Percentiles rank a stretch among this genome's conserved stretches.
These are phyloP conservation scores for Xylariaceae sp. DNA, from an alignment of 2,329 filamentous ascomycete species.

Conservation along the genomic window DNA sequence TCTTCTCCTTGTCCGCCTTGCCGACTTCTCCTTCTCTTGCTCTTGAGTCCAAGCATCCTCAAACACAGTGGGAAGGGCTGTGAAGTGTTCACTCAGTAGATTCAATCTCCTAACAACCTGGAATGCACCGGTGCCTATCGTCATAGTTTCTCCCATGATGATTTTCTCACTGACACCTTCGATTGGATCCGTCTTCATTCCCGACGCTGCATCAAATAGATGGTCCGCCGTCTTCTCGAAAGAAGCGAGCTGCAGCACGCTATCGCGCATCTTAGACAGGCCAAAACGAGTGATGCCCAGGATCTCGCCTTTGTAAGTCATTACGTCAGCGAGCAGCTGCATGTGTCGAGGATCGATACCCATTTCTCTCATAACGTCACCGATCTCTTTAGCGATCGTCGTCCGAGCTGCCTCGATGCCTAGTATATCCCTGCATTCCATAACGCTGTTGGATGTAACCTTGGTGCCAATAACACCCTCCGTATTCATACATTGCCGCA, in stretches of 20 bases:
- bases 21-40: constrained; percentile 30
- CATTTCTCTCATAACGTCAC: constrained; percentile 89
- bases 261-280: constrained; percentile 94
- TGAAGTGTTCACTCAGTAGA: constrained; percentile 64
- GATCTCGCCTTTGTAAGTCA: constrained; percentile 98
- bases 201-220: constrained; percentile 90
- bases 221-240: constrained; percentile 99
- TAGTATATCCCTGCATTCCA: constrained; percentile 85
- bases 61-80: constrained; percentile 68
- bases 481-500: constrained; percentile 89
- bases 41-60: constrained; percentile 67
- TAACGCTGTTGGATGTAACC: constrained; percentile 82
- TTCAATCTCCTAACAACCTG: constrained; percentile 82
- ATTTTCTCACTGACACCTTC: constrained; percentile 96
- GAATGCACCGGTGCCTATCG: constrained; percentile 89
- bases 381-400: constrained; percentile 90
- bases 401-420: constrained; percentile 93
- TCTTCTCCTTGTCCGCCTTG: constrained; percentile 21
- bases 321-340: constrained; percentile 95
- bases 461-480: constrained; percentile 83
- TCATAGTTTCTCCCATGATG: constrained; percentile 96
- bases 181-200: constrained; percentile 89
- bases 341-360: constrained; percentile 97
- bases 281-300: constrained; percentile 96
- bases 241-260: constrained; percentile 88